Conservation (phyloP, 2,329 filamentous ascomycete species). For the Madurella mycetomatis region DNA sequence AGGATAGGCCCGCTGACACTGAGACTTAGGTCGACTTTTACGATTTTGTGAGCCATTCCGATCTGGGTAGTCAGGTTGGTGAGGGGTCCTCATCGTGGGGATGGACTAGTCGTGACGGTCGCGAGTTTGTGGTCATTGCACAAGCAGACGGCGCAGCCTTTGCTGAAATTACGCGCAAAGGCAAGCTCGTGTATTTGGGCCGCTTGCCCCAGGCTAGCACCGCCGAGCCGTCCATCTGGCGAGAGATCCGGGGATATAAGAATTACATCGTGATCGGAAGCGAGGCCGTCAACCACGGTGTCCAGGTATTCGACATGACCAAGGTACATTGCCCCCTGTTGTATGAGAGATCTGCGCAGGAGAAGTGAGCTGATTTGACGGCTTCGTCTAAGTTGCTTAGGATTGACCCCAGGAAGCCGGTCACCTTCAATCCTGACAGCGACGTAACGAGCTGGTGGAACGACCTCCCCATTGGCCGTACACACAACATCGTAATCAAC, state of each 20-base stretch:
- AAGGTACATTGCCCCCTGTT: constrained; percentile 28
- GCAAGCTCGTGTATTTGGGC: constrained; percentile 44
- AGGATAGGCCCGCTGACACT: not conserved
- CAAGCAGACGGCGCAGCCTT: constrained; percentile 49
- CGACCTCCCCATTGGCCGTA: constrained; percentile 34
- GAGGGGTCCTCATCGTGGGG: constrained; percentile 42
- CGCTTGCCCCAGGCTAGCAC: constrained; percentile 40
- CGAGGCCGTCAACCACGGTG: constrained; percentile 46
- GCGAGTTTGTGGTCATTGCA: constrained; percentile 47
- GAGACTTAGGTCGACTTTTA: constrained; percentile 42
- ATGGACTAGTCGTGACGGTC: constrained; percentile 44
- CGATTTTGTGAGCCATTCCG: constrained; percentile 51
- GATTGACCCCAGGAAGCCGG: constrained; percentile 38
- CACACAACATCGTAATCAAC: constrained; percentile 51
- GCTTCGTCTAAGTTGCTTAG: constrained; percentile 33
- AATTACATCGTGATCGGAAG: constrained; percentile 40
- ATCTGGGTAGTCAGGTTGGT: constrained; percentile 43
- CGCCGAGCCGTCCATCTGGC: constrained; percentile 33
- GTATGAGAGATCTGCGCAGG: not conserved
- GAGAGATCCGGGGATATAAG: constrained; percentile 40
- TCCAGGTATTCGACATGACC: constrained; percentile 61
- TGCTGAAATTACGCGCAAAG: constrained; percentile 42
- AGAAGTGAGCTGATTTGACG: not conserved
- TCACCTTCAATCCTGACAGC: constrained; percentile 31
- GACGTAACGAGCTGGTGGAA: constrained; percentile 36